Evolutionary conservation across 805 yeast genomes (phyloP), one percentile per base, ranked within the genome.

Genomic region (Henningerozyma blattae): DNA sequence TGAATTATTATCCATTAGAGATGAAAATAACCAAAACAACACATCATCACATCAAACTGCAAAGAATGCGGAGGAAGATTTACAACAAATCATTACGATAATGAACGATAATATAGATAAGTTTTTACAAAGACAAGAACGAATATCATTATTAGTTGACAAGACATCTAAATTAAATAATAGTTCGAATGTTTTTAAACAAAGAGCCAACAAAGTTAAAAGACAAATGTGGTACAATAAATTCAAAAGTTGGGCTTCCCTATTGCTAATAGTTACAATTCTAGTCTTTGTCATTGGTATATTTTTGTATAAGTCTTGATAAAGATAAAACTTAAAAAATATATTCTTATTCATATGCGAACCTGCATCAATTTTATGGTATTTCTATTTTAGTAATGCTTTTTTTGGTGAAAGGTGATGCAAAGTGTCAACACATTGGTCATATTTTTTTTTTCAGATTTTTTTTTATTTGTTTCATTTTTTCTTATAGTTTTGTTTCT

Each of bases 41-140:
- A 15, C 30, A 15, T 9, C 12, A 12, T 28, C 22, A 14, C 15
- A 26, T 14, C 18, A 18, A 3, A 24, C 22, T 15, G 31, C 28
- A 12, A 14, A 32, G 17, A 29, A 41, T 20, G 42, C 59, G 6
- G 58, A 54, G 26, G 42, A 45, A 15, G 59, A 56, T 28, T 30
- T 57, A 28, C 46, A 50, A 22, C 50, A 53, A 18, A 47, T 57
- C 12, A 42, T 57, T n/a, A 49, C 47, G 28, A 48, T 57, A 7
- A 56, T 57, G 62, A 57, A 56, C 39, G 59, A 56, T 37, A 57
- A 57, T 34, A 56, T 57, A 19, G 59, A 54, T 39, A 54, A 53
- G 49, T 67, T 85, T 18, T 60, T 84, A 44, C 75, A 73, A 43
- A 68, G 95, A 33, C 94, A 93, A 15, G 94, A 84, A 47, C 68